These are phyloP conservation scores for Ogataea thermomethanolica DNA, from an alignment of 805 yeast genomes.

Conservation along the genomic window DNA sequence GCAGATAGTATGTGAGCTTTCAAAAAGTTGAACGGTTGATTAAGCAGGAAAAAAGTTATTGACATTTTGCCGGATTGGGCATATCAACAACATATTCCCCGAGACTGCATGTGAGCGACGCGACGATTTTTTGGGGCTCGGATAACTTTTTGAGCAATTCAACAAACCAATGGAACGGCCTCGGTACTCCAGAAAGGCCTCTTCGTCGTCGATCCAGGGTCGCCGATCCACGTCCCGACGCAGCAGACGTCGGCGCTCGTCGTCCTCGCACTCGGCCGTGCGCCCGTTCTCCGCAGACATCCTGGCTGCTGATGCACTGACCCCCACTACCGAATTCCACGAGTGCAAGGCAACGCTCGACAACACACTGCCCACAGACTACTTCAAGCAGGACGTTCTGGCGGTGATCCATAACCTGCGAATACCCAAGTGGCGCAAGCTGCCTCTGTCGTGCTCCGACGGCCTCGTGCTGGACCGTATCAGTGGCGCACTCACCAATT, in stretches of 20 bases:
- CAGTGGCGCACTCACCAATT: slow-evolving; percentile 91
- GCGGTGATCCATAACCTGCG: slow-evolving; percentile 58
- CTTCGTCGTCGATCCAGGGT: slow-evolving; percentile 19
- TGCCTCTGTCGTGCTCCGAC: slow-evolving; percentile 36
- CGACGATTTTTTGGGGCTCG: slow-evolving; percentile 1
- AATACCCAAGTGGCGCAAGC: slow-evolving; percentile 77
- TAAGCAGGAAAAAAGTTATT: slow-evolving; percentile 8
- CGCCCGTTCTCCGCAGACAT: slow-evolving; percentile 21
- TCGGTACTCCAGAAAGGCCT: slow-evolving; percentile 16
- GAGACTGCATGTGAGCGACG: neutral
- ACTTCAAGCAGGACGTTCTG: slow-evolving; percentile 77
- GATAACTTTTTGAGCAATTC: slow-evolving; percentile 1
- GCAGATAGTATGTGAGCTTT: neutral
- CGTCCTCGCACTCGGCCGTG: slow-evolving; percentile 22
- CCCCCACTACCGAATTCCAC: slow-evolving; percentile 11
- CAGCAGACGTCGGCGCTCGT: slow-evolving; percentile 21
- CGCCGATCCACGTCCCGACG: slow-evolving; percentile 26
- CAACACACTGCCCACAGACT: slow-evolving; percentile 74
- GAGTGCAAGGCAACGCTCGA: slow-evolving; percentile 59
- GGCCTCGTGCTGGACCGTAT: slow-evolving; percentile 60
- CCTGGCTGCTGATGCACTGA: neutral
- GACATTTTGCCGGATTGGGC: slow-evolving; percentile 17
- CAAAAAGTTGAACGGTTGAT: neutral
- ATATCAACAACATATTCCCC: slow-evolving; percentile 6
- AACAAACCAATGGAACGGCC: slow-evolving; percentile 24